Base-by-base conservation (phyloP, 768 basidiomycete genomes). In the Hericium alpestre region DNA sequence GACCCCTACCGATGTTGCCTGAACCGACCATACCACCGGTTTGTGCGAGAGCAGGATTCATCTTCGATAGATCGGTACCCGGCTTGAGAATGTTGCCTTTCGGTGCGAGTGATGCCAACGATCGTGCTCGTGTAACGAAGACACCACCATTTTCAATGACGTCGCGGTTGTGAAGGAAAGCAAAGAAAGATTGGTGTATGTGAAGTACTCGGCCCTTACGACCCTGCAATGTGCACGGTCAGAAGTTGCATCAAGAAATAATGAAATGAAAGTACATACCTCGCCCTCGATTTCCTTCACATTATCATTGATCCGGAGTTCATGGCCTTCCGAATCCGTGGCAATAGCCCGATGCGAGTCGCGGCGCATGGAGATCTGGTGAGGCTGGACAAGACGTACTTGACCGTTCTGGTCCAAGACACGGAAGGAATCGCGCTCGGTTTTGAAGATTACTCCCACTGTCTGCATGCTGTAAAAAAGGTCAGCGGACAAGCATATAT, bases 381-480 rank as follows among this genome's bases (percentile, higher is more conserved):
- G 91, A 4, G 95, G 93, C 65, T 90, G 87, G 4, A 98, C 87
- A 7, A 88, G 77, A 15, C 92, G 87, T 15, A 90, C 81, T 72
- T 91, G 86, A 1, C 93, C 91, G 63, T 91, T 87, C 67, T 98
- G 96, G 66, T 98, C 95, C 53, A 99, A 77, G 2, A 99, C 88
- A 56, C 93, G 90, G 82, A 99, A 93, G 8, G 92, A 85, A 67
- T 93, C 92, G 13, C 93, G 85, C 68, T 98, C 96, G 1, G 93
- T 94, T 70, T 95, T 94, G 80, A 87, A 96, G 61, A 98, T 96
- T 58, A 98, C 92, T 68, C 93, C 96, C 38, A 93, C 92, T 4
- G 93, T 95, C 69, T 93, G 90, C 32, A 83, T 79, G 70, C 93
- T 97, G 63, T 25, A 27, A 11, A 18, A 39, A 32, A 46, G 10